Base-by-base conservation (phyloP, 2,329 filamentous ascomycete genomes). In the Magnaporthiopsis rhizophila region DNA sequence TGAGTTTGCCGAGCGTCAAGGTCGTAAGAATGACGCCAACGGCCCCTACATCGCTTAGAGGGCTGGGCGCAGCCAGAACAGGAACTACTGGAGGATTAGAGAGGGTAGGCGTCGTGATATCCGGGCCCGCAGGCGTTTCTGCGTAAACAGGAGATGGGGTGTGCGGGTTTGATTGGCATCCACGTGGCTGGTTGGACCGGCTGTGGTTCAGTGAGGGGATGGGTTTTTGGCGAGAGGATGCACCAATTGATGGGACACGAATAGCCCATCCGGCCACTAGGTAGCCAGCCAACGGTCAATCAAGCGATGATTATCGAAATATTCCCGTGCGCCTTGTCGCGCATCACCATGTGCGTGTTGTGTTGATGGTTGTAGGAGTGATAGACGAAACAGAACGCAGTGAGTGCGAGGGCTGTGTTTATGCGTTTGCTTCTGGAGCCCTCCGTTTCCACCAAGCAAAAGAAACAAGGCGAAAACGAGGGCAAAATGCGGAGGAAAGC, bases 1-100 rank as follows among this genome's bases (percentile, higher is more conserved):
- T 24, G 78, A 83, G 59, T 61, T 61, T 28, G n/a, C 59, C 21
- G 59, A 61, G 34, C 59, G 59, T 26, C 59, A 61, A 61, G 59
- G 59, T 21, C 34, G 34, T 28, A 61, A 61, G 59, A 61, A 61
- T 21, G 59, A 61, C 34, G 21, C 59, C 59, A 61, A 28, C 12
- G 59, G 59, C 59, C 4, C 59, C 26, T 38, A 36, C 34, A 5
- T 34, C 28, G 32, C 59, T n/a, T 45, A 38, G n/a, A 36, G 34
- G 45, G 24, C 4, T 61, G 24, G 59, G 45, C 21, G 32, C n/a
- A 28, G 13, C 34, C 28, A 45, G n/a, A 36, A 61, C 45, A 53
- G 45, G 38, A 45, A 45, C 3, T 7, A 45, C 8, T 53, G 45
- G 21, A 53, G n/a, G 7, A 4, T 18, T 21, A 53, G 45, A 53